Percentiles rank a stretch among this genome's conserved stretches.
Conservation (phyloP, 768 basidiomycete species). For the Lentinus brumalis region DNA sequence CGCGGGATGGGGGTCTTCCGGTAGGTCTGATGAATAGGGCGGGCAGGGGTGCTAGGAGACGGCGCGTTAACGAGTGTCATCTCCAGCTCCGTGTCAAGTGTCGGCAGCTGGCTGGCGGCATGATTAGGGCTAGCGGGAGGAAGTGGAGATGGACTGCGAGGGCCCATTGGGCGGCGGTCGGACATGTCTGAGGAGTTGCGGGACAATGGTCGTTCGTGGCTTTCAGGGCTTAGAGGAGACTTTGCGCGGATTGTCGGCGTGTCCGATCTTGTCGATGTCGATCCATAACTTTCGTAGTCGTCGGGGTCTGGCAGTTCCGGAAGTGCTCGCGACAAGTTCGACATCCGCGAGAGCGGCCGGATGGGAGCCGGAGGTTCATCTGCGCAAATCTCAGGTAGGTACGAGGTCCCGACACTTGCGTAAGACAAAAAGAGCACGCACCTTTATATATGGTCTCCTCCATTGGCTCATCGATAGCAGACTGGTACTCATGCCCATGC, state of each 20-base stretch:
- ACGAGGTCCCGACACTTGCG: slow-evolving; percentile 5
- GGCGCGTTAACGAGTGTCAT: slow-evolving; percentile 34
- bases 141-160: slow-evolving; percentile 73
- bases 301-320: slow-evolving; percentile 33
- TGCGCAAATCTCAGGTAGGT: slow-evolving; percentile 28
- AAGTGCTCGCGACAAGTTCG: slow-evolving; percentile 30
- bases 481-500: slow-evolving; percentile 45
- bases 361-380: slow-evolving; percentile 61
- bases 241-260: slow-evolving; percentile 43
- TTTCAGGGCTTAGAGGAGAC: slow-evolving; percentile 7
- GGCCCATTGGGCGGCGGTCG: slow-evolving; percentile 69
- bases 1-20: slow-evolving; percentile 58
- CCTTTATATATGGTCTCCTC: slow-evolving; percentile 83
- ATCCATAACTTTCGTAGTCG: slow-evolving; percentile 31
- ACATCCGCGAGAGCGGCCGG: slow-evolving; percentile 58
- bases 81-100: slow-evolving; percentile 47
- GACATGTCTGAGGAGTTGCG: slow-evolving; percentile 53
- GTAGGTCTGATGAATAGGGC: slow-evolving; percentile 28
- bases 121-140: slow-evolving; percentile 46
- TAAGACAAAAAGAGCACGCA: slow-evolving; percentile 31
- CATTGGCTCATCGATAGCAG: slow-evolving; percentile 47
- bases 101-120: slow-evolving; percentile 33
- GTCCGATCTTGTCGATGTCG: slow-evolving; percentile 35
- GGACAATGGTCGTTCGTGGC: slow-evolving; percentile 46
- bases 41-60: slow-evolving; percentile 22